Base-by-base conservation (phyloP, 2,329 filamentous ascomycete species). In the Penicillium sp. region DNA sequence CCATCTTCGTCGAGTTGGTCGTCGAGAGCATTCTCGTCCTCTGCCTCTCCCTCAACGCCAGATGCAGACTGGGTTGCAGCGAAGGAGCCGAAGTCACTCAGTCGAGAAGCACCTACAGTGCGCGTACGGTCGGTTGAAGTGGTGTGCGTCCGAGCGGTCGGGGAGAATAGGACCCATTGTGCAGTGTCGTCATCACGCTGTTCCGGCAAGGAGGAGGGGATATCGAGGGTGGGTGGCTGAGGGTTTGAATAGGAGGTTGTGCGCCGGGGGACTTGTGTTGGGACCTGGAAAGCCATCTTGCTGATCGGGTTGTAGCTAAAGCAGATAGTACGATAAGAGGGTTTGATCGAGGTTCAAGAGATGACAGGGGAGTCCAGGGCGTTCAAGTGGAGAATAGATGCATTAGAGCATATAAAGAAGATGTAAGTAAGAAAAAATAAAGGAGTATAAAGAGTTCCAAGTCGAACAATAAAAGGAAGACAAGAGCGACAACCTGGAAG, bases 91-190 rank as follows among this genome's bases (percentile, higher is more conserved):
- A 93, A 83, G 70, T 93, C 90, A 72, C 90, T 95, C 51, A 88
- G 77, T 57, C 84, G 86, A 38, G 90, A 94, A 59, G 85, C 82
- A 37, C 87, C 89, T 29, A 86, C 79, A 41, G 85, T 88, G 72
- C 69, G 83, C 62, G 77, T 92, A 69, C 73, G 86, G 77, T 77
- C 82, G 67, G 73, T 89, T 71, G 71, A 84, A 45, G 86, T 85
- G 37, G 89, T 86, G 56, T 82, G 86, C 42, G 86, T 90, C 50
- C 86, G 81, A 58, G 88, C 86, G 6, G 86, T 86, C 2, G 90
- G 90, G 8, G 91, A 90, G 79, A 99, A 99, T 61, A 99, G 85
- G 52, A 97, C 88, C 94, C 94, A 99, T 82, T 96, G 93, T 73
- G 94, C 88, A 13, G 90, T 88, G 61, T 92, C 88, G 58, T 89